phyloP scores from a whole-genome alignment of 768 basidiomycete genomes.

The Austroboletus eburneus region DNA sequence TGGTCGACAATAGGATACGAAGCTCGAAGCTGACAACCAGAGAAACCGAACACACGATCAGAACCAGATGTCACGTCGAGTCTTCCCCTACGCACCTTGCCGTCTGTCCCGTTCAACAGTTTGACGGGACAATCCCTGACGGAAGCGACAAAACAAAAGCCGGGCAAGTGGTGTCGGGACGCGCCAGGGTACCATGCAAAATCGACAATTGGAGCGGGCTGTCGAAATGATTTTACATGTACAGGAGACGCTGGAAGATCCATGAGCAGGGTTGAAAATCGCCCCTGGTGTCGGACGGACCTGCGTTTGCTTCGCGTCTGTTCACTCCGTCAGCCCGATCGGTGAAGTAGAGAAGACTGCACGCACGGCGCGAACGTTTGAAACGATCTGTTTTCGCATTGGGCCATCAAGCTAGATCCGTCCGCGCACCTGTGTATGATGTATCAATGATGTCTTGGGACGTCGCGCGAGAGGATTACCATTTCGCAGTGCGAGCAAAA shows the following conservation, averaged over 20 bases:
- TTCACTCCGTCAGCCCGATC: not conserved
- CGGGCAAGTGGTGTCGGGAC: conserved; percentile 46
- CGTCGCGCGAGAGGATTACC: conserved; percentile 34
- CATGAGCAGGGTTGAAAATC: no score
- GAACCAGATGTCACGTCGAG: not conserved
- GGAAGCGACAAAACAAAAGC: conserved; percentile 81
- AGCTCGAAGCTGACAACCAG: conserved; percentile 68
- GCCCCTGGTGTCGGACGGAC: no score
- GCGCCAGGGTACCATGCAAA: conserved; percentile 86
- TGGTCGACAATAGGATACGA: conserved; percentile 93
- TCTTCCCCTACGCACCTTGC: conserved; percentile 51
- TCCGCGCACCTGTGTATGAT: conserved; percentile 79
- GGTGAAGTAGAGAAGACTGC: not conserved
- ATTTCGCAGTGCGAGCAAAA: conserved; percentile 54
- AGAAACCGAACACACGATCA: not conserved
- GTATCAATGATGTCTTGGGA: no score
- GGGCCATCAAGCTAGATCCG: conserved; percentile 60
- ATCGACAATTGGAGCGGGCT: conserved; percentile 73
- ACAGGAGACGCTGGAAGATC: no score
- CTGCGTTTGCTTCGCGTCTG: conserved; percentile 3
- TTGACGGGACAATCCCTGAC: conserved; percentile 84
- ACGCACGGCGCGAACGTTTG: conserved; percentile 49
- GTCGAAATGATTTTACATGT: conserved; percentile 32
- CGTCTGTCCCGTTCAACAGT: conserved; percentile 74
- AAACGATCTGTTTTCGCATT: conserved; percentile 68